Evolutionary conservation across 352 stramenopile species (phyloP).

Genomic region (Phytophthora ohioensis): DNA sequence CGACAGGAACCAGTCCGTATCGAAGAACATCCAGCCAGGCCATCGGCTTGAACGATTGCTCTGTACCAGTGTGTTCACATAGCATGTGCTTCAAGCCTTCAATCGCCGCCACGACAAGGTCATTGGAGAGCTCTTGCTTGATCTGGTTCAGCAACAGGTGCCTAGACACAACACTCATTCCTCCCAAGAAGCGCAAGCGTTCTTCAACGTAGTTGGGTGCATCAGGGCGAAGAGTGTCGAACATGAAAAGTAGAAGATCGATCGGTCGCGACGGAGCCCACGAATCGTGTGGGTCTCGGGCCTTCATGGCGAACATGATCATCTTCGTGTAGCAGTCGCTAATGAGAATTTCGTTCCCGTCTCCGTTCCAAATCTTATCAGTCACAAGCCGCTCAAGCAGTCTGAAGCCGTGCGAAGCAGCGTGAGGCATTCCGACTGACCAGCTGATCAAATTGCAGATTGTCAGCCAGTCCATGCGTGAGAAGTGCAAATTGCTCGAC

Average conservation of each 20-base stretch:
- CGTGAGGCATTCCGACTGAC: conserved; percentile 53
- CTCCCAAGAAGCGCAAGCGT: conserved; percentile 62
- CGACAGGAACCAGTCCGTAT: conserved; percentile 64
- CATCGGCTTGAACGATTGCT: conserved; percentile 44
- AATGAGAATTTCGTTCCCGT: conserved; percentile 61
- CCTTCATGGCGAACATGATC: conserved; percentile 68
- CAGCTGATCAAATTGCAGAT: conserved; percentile 71
- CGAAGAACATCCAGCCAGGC: conserved; percentile 73
- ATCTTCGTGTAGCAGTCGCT: conserved; percentile 74
- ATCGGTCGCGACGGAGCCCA: conserved; percentile 50
- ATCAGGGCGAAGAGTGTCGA: conserved; percentile 47
- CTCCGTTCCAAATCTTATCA: conserved; percentile 60
- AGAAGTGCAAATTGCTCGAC: conserved; percentile 45
- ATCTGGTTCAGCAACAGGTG: conserved; percentile 49
- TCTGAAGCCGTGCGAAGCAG: conserved; percentile 63
- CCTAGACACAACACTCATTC: conserved; percentile 61
- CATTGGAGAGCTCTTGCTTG: conserved; percentile 50
- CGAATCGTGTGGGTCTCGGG: conserved; percentile 31
- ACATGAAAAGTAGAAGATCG: conserved; percentile 67
- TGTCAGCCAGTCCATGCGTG: conserved; percentile 66
- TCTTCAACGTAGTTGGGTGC: conserved; percentile 51
- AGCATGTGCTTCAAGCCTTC: conserved; percentile 70
- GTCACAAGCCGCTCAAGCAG: conserved; percentile 71
- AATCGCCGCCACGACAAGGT: conserved; percentile 52
- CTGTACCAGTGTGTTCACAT: conserved; percentile 38